Percentiles rank a stretch among this genome's conserved stretches.
Conservation (phyloP, 371 early-diverging fungal species). For the Synchytrium microbalum region DNA sequence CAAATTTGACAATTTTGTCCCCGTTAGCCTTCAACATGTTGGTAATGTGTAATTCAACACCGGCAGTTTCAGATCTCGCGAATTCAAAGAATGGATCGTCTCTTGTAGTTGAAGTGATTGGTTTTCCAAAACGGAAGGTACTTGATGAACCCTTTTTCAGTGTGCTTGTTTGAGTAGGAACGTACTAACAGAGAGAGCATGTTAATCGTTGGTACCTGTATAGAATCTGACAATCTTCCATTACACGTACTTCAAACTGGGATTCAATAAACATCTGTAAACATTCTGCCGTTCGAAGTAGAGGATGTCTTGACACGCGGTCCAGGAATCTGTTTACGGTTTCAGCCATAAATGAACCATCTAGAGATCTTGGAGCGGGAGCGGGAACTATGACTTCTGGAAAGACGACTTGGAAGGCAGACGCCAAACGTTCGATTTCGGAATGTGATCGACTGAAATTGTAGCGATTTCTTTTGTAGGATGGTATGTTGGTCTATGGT, state of each 20-base stretch:
- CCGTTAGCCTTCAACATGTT: not conserved
- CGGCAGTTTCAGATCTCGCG: not conserved
- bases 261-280: not conserved
- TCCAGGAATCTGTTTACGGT: not conserved
- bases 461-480: not conserved
- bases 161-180: not conserved
- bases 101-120: not conserved
- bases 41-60: not conserved
- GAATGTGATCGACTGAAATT: not conserved
- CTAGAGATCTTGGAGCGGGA: not conserved
- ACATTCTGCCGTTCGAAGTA: not conserved
- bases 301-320: not conserved
- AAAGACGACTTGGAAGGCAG: not conserved
- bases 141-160: not conserved
- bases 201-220: too few relatives aligned
- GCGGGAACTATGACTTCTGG: conserved; percentile 1
- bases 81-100: not conserved
- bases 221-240: too few relatives aligned
- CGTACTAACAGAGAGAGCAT: not conserved
- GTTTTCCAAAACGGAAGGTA: not conserved
- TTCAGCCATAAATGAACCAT: not conserved
- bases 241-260: not conserved
- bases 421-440: not conserved
- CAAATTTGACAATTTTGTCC: not conserved
- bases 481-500: conserved; percentile 2